Conservation (phyloP, 345 rosid genomes). For the Orychophragmus violaceus region DNA sequence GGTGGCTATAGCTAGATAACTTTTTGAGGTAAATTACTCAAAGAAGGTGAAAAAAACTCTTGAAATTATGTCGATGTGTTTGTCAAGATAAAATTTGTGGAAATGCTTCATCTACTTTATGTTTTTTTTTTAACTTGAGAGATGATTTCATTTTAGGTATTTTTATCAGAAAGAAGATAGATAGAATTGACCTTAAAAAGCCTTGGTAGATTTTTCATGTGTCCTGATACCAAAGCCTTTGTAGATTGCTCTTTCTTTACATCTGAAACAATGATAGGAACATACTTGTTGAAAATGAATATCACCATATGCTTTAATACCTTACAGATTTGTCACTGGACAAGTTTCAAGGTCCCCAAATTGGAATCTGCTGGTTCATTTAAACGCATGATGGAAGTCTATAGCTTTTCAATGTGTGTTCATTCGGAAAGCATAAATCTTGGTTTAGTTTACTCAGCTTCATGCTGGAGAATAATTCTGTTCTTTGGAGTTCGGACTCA, state of each 20-base stretch:
- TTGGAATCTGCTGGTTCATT: conserved; percentile 11
- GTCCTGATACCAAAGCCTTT: conserved; percentile 10
- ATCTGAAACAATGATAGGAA: conserved; percentile 15
- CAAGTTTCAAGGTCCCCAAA: not conserved
- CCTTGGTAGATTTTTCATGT: conserved; percentile 17
- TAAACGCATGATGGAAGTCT: conserved; percentile 25
- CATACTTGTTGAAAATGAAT: conserved; percentile 20
- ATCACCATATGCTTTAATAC: conserved; percentile 14
- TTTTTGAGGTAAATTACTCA: conserved; percentile 23
- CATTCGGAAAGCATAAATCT: conserved; percentile 20
- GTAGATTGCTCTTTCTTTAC: conserved; percentile 15
- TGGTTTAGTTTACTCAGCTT: conserved; percentile 16
- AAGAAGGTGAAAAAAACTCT: not conserved
- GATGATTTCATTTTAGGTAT: conserved; percentile 13
- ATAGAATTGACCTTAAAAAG: not conserved
- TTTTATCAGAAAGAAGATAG: conserved; percentile 14
- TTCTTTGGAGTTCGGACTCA: conserved; percentile 14
- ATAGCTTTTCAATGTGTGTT: conserved; percentile 20
- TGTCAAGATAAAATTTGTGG: conserved; percentile 19
- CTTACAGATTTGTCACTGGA: conserved; percentile 16
- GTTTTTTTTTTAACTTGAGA: conserved; percentile 1
- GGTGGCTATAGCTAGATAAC: conserved; percentile 64
- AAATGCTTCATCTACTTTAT: conserved; percentile 19
- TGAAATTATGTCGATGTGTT: conserved; percentile 17
- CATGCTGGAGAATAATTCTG: conserved; percentile 22